These are phyloP conservation scores for Botrytis aclada DNA, from an alignment of 2,329 filamentous ascomycete species.

Conservation along the genomic window DNA sequence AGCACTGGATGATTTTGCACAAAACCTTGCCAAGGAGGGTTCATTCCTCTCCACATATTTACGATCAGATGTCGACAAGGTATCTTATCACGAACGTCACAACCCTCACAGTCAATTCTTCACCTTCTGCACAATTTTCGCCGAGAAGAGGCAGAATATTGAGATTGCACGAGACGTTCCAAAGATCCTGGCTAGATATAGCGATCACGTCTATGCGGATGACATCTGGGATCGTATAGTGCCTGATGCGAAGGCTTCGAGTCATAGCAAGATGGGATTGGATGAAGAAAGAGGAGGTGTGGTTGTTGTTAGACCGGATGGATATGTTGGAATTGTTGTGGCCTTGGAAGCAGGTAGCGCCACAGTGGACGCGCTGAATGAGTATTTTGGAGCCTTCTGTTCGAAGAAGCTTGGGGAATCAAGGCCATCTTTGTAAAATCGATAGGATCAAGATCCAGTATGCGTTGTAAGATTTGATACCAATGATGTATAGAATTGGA, in stretches of 20 bases:
- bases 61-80: conserved; percentile 56
- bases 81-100: conserved; percentile 75
- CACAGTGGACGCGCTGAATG: conserved; percentile 77
- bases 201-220: conserved; percentile 82
- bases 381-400: conserved; percentile 74
- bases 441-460: background rate
- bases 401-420: conserved; percentile 54
- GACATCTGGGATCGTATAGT: conserved; percentile 72
- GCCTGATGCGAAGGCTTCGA: conserved; percentile 66
- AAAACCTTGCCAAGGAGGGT: conserved; percentile 58
- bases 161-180: conserved; percentile 73
- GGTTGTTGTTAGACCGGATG: conserved; percentile 81
- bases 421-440: conserved; percentile 41
- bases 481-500: background rate
- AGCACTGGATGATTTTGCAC: conserved; percentile 69
- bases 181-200: conserved; percentile 67
- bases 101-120: conserved; percentile 84
- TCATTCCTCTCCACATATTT: conserved; percentile 72
- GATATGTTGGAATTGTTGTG: conserved; percentile 77
- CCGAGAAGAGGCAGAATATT: conserved; percentile 62
- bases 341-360: conserved; percentile 70
- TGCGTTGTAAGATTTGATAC: background rate
- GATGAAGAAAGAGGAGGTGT: conserved; percentile 71
- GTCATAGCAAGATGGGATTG: conserved; percentile 84
- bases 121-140: conserved; percentile 74